Evolutionary conservation across 2,329 filamentous ascomycete genomes (phyloP).

Genomic region (Daldinia sp.): DNA sequence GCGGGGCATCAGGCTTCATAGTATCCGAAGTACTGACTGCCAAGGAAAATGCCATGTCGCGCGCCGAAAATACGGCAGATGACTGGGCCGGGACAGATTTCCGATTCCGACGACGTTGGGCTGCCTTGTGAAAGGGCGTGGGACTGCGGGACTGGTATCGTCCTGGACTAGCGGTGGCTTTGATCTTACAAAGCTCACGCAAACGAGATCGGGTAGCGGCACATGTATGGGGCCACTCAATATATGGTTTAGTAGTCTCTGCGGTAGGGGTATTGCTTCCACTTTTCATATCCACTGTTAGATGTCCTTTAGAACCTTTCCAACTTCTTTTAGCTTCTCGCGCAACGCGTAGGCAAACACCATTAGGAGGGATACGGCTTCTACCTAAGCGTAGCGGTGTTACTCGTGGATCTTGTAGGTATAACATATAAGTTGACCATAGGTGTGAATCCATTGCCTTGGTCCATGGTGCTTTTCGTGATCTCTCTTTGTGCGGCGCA

Average conservation of each 20-base stretch:
- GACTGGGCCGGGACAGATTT: conserved; percentile 57
- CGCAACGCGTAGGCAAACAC: conserved; percentile 71
- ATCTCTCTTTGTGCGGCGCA: conserved; percentile 40
- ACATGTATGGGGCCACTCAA: conserved; percentile 71
- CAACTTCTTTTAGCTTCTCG: conserved; percentile 71
- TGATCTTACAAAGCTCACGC: conserved; percentile 68
- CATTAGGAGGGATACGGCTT: conserved; percentile 69
- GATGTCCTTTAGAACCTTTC: conserved; percentile 64
- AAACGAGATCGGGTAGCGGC: conserved; percentile 69
- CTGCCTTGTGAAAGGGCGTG: conserved; percentile 62
- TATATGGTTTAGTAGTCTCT: conserved; percentile 57
- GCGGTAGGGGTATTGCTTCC: conserved; percentile 65
- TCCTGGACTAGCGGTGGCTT: conserved; percentile 55
- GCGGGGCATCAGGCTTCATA: conserved; percentile 69
- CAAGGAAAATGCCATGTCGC: conserved; percentile 70
- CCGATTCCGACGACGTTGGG: conserved; percentile 59
- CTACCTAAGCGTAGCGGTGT: conserved; percentile 71
- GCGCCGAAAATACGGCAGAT: conserved; percentile 62
- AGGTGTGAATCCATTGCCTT: conserved; percentile 71
- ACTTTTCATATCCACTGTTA: conserved; percentile 52
- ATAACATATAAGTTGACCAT: conserved; percentile 71
- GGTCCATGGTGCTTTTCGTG: conserved; percentile 67
- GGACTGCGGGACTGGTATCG: conserved; percentile 62
- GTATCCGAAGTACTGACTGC: conserved; percentile 69
- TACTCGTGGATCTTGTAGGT: conserved; percentile 72